phyloP scores from a whole-genome alignment of 306 rosid genomes.

The Ceratonia siliqua region DNA sequence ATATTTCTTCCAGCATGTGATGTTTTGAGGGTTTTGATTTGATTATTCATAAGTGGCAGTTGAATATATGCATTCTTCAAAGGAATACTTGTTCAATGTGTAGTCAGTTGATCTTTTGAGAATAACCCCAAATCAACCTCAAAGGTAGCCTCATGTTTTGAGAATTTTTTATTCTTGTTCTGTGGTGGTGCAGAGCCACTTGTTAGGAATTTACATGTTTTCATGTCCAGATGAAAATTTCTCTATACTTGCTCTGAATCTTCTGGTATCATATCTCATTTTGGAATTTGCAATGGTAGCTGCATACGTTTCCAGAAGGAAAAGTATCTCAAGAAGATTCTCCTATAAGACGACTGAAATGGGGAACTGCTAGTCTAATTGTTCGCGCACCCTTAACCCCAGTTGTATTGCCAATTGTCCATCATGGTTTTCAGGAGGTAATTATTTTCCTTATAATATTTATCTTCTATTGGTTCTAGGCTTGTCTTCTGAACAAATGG shows the following conservation, averaged over 20 bases:
- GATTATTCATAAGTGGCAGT: not conserved
- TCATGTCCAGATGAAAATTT: conserved; percentile 1
- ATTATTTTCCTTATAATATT: not conserved
- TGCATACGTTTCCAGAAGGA: conserved; percentile 97
- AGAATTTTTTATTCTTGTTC: too few species aligned
- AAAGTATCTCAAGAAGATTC: conserved; percentile 79
- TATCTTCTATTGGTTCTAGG: not conserved
- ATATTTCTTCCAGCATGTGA: not conserved
- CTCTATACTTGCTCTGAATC: not conserved
- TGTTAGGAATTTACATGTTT: too few species aligned
- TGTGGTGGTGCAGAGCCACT: too few species aligned
- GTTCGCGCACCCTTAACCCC: conserved; percentile 81
- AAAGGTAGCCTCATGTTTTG: too few species aligned
- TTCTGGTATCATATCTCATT: conserved; percentile 16
- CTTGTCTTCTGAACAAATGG: not conserved
- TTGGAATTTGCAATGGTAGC: conserved; percentile 44
- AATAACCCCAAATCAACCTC: too few species aligned
- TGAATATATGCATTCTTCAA: not conserved
- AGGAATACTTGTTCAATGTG: not conserved
- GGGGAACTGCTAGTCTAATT: conserved; percentile 97
- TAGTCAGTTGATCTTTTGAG: not conserved
- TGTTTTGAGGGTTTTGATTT: not conserved
- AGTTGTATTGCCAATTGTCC: conserved; percentile 83
- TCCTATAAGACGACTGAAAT: conserved; percentile 79
- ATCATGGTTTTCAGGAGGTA: conserved; percentile 85